A percentile compares a stretch with the other conserved stretches of the same genome.
phyloP scores from a whole-genome alignment of 768 basidiomycete genomes.

The Termitomyces sp. region DNA sequence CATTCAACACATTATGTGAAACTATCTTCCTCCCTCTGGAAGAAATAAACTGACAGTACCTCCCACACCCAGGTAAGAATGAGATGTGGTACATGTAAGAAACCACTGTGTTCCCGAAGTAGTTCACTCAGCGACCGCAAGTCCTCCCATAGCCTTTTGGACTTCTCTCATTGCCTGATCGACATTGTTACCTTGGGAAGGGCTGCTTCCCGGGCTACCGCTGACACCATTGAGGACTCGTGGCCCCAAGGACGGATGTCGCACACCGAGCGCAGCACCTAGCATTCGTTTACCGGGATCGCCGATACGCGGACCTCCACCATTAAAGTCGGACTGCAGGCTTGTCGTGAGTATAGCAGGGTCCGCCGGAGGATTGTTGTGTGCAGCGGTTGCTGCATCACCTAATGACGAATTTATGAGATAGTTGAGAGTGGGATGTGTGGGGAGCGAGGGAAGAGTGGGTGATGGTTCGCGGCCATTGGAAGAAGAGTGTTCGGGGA shows the following conservation, averaged over 20 bases:
- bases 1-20: slow-evolving; percentile 8
- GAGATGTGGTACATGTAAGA: slow-evolving; percentile 2
- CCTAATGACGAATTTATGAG: slow-evolving; percentile 73
- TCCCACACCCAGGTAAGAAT: slow-evolving; percentile 3
- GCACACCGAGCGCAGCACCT: slow-evolving; percentile 76
- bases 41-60: not conserved
- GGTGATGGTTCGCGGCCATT: slow-evolving; percentile 72
- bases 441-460: slow-evolving; percentile 73
- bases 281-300: slow-evolving; percentile 89
- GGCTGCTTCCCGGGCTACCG: slow-evolving; percentile 30
- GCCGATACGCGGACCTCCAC: slow-evolving; percentile 73
- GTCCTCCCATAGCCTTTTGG: slow-evolving; percentile 70
- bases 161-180: slow-evolving; percentile 62
- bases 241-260: slow-evolving; percentile 70
- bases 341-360: slow-evolving; percentile 65
- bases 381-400: slow-evolving; percentile 40
- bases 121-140: slow-evolving; percentile 66
- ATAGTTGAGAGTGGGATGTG: slow-evolving; percentile 80
- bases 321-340: slow-evolving; percentile 35
- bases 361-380: slow-evolving; percentile 42
- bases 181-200: slow-evolving; percentile 35
- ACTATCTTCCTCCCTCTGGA: slow-evolving; percentile 1
- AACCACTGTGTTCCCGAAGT: slow-evolving; percentile 1
- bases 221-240: slow-evolving; percentile 44
- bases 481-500: slow-evolving; percentile 44